phyloP scores from a whole-genome alignment of 495 filamentous ascomycete genomes.

The Ramalina peruviana region DNA sequence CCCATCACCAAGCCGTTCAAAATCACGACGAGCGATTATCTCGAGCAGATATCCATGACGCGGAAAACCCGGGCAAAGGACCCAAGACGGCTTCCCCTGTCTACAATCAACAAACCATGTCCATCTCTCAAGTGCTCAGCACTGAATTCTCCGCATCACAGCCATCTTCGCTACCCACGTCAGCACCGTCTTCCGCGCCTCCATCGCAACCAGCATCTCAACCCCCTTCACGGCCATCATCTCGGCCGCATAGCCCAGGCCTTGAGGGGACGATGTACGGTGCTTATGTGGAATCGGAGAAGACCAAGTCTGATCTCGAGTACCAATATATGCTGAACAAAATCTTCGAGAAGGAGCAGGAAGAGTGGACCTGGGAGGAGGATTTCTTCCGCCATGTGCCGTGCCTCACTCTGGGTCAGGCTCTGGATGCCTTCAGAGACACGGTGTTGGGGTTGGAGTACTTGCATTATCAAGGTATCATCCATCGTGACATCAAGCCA shows the following conservation, averaged over 20 bases:
- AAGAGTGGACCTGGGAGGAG: conserved; percentile 34
- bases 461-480: conserved; percentile 89
- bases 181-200: background rate
- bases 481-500: conserved; percentile 97
- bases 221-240: conserved; percentile 21
- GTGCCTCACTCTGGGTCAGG: conserved; percentile 71
- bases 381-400: conserved; percentile 85
- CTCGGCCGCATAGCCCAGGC: conserved; percentile 6
- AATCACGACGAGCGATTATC: background rate
- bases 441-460: conserved; percentile 91
- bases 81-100: conserved; percentile 7
- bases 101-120: background rate
- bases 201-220: background rate
- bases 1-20: conserved; percentile 17
- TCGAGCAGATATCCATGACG: background rate
- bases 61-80: background rate
- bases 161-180: conserved; percentile 6
- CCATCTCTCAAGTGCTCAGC: background rate
- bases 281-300: conserved; percentile 44
- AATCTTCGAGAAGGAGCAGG: conserved; percentile 32
- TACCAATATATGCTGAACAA: conserved; percentile 33
- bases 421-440: conserved; percentile 81
- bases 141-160: background rate
- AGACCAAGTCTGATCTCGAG: conserved; percentile 18
- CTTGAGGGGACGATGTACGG: conserved; percentile 68